Conservation (phyloP, 192 early-diverging fungal genomes). For the Entophlyctis luteolus region DNA sequence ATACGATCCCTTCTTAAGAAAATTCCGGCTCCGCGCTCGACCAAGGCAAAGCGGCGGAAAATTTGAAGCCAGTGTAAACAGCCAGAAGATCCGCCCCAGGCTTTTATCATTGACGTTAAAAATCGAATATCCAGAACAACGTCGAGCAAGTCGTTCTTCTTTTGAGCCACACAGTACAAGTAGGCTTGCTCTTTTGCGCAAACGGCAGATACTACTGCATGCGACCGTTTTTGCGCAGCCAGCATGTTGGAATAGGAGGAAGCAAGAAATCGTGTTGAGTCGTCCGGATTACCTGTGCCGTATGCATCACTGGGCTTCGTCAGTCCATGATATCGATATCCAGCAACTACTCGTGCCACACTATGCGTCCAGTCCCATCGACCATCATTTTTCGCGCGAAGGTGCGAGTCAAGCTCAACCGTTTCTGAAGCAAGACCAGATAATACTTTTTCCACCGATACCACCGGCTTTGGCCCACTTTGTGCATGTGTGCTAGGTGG, state of each 20-base stretch:
- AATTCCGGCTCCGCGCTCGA: constrained; percentile 8
- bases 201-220: background rate
- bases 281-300: background rate
- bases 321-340: background rate
- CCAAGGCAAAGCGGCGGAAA: background rate
- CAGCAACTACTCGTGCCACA: background rate
- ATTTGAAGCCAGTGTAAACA: background rate
- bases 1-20: constrained; percentile 1
- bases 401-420: background rate
- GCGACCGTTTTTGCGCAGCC: background rate
- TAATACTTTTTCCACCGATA: background rate
- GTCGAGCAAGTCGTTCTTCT: constrained; percentile 10
- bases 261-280: background rate
- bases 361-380: constrained; percentile 6
- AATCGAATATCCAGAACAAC: background rate
- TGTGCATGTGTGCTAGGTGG: background rate
- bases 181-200: background rate
- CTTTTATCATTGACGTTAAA: constrained; percentile 3
- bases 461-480: background rate
- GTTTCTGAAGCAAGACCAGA: background rate
- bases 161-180: background rate
- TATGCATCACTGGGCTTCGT: background rate
- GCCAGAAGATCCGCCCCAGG: background rate
- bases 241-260: background rate
- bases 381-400: background rate